These are phyloP conservation scores for Fusarium aywerte DNA, from an alignment of 2,329 filamentous ascomycete genomes.

Conservation along the genomic window DNA sequence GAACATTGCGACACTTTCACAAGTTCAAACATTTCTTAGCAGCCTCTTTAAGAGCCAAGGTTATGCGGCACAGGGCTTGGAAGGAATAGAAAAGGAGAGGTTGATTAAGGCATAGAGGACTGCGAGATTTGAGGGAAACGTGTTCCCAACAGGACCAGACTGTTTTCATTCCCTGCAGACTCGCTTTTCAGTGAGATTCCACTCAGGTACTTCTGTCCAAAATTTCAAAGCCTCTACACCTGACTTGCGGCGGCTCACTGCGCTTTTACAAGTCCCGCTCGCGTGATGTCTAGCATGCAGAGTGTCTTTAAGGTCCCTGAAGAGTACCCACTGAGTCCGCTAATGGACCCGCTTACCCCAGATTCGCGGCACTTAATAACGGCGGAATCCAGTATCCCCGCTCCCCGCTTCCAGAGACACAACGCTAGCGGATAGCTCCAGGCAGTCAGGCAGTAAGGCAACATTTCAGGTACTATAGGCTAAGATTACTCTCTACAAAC, in stretches of 20 bases:
- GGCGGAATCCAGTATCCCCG: slow-evolving; percentile 2
- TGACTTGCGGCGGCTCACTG: slow-evolving; percentile 9
- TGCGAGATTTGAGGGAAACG: not conserved
- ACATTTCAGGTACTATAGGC: too few species aligned
- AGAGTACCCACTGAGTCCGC: slow-evolving; percentile 28
- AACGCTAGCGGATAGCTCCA: not conserved
- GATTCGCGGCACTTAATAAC: slow-evolving; percentile 33
- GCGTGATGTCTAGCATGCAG: slow-evolving; percentile 19
- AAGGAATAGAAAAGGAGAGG: not conserved
- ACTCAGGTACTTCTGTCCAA: not conserved
- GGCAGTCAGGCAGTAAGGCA: too few species aligned
- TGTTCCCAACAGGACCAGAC: not conserved
- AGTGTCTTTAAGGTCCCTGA: slow-evolving; percentile 11
- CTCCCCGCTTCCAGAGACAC: slow-evolving; percentile 24
- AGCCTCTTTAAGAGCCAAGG: not conserved
- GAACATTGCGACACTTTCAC: not conserved
- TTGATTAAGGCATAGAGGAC: not conserved
- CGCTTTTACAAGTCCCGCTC: slow-evolving; percentile 14
- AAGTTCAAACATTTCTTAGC: not conserved
- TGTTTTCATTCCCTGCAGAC: not conserved
- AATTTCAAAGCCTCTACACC: not conserved
- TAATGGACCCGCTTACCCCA: slow-evolving; percentile 37
- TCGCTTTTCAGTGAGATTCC: not conserved
- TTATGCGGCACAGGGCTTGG: slow-evolving; percentile 9
- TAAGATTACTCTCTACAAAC: too few species aligned